Evolutionary conservation across 768 basidiomycete genomes (phyloP).

Genomic region (Clathrus columnatus): DNA sequence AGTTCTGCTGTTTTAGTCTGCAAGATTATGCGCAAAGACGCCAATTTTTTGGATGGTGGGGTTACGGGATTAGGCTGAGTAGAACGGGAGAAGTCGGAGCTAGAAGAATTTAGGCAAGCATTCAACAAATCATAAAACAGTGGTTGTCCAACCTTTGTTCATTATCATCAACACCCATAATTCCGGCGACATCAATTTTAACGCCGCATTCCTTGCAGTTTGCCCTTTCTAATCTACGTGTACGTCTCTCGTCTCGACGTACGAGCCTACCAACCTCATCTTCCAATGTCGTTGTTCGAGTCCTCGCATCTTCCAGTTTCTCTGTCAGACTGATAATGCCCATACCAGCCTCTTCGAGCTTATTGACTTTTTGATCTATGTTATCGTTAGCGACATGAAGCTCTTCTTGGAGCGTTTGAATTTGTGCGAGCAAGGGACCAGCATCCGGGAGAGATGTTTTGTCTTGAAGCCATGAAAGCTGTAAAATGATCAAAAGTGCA

Average conservation of each 20-base stretch:
- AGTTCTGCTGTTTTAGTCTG: slow-evolving; percentile 56
- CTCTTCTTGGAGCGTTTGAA: slow-evolving; percentile 62
- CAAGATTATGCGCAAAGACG: slow-evolving; percentile 52
- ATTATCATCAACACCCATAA: slow-evolving; percentile 31
- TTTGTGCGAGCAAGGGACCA: slow-evolving; percentile 58
- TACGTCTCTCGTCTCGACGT: slow-evolving; percentile 61
- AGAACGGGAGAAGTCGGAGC: slow-evolving; percentile 27
- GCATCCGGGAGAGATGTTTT: slow-evolving; percentile 46
- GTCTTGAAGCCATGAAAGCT: slow-evolving; percentile 70
- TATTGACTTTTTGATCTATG: slow-evolving; percentile 83
- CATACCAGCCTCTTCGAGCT: slow-evolving; percentile 71
- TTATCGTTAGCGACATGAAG: slow-evolving; percentile 74
- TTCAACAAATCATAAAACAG: not conserved
- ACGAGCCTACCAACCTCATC: slow-evolving; percentile 58
- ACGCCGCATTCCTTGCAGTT: slow-evolving; percentile 63
- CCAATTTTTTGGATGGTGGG: slow-evolving; percentile 58
- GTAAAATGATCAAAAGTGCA: not conserved
- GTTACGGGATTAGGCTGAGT: slow-evolving; percentile 54
- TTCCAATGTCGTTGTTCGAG: slow-evolving; percentile 47
- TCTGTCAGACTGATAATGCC: slow-evolving; percentile 63
- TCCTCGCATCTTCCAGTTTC: slow-evolving; percentile 64
- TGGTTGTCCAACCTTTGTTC: slow-evolving; percentile 50
- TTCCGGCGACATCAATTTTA: slow-evolving; percentile 45
- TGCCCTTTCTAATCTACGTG: slow-evolving; percentile 48
- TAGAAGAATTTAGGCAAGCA: slow-evolving; percentile 6